Conservation (phyloP, 768 basidiomycete genomes). For the Xerocomellus dryophilus region DNA sequence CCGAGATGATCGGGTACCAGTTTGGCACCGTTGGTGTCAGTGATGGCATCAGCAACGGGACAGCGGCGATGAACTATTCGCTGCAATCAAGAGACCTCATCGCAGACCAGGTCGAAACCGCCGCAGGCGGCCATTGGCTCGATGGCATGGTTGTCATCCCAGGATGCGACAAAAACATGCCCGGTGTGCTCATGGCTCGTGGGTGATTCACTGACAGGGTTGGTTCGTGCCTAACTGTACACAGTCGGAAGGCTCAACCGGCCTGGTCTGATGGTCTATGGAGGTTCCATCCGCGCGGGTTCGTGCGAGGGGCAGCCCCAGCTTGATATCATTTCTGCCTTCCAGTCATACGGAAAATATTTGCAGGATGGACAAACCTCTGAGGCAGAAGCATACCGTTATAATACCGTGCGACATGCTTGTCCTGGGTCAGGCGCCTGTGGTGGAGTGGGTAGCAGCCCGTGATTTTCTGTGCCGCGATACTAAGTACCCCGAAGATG, state of each 20-base stretch:
- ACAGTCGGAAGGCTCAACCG: conserved; percentile 92
- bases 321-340: conserved; percentile 94
- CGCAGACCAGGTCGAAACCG: conserved; percentile 95
- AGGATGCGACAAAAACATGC: conserved; percentile 99
- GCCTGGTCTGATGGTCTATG: conserved; percentile 97
- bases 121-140: conserved; percentile 94
- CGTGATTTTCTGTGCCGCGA: not conserved
- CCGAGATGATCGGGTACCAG: conserved; percentile 88
- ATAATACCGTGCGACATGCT: conserved; percentile 84
- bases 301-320: conserved; percentile 85
- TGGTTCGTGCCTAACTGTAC: conserved; percentile 8
- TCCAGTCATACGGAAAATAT: conserved; percentile 96
- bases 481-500: conserved; percentile 55
- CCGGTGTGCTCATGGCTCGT: conserved; percentile 98
- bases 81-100: conserved; percentile 96
- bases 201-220: conserved; percentile 33
- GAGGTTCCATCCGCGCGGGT: conserved; percentile 91
- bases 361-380: conserved; percentile 84
- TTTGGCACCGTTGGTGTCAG: conserved; percentile 98
- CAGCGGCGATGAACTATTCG: conserved; percentile 90
- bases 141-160: conserved; percentile 98
- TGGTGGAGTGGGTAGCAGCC: conserved; percentile 74
- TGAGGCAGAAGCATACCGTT: conserved; percentile 78
- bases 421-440: conserved; percentile 99
- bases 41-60: conserved; percentile 99